Evolutionary conservation across 805 yeast genomes (phyloP), one percentile per base, ranked within the genome.

Genomic region (Myxozyma nipponensis): DNA sequence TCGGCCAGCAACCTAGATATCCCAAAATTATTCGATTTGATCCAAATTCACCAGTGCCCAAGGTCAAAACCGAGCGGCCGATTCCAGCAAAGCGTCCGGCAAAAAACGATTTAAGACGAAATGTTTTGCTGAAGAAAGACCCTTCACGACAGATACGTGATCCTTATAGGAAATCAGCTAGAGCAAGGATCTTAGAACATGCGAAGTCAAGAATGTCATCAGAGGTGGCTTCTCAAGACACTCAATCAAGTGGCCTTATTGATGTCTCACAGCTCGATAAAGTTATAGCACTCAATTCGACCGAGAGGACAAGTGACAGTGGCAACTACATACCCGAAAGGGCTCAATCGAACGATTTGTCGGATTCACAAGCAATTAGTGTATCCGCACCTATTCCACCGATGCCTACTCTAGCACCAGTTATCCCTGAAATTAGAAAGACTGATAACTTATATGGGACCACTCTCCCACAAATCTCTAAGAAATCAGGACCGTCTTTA

Each of bases 21-120:
- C 45, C 45, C 13, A 42, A 42, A 42, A 38, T 35, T 35, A 47
- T 42, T 13, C 10, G n/a, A 9, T 15, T 42, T 6, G 46, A 30
- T 42, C 46, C 7, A 15, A 26, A 25, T 28, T 42, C 45, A 6
- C 37, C 37, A 13, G 28, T 7, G 5, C 17, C 22, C 5, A 6
- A 9, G n/a, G 15, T 7, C 6, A 42, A 15, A 7, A 47, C 6
- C 45, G 45, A 26, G 18, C 17, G 6, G n/a, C 6, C 43, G 22
- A 7, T 7, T 42, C 18, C 17, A 9, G 39, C 43, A 7, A 39
- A 39, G 43, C 21, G 17, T 9, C 28, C 39, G 18, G 39, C 19
- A 7, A 39, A 23, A n/a, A 39, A 9, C 7, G 43, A 39, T 18
- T 17, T 39, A 9, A 7, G 43, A 7, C 6, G n/a, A n/a, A 39